Evolutionary conservation across 345 rosid species (phyloP).

Genomic region (Jatropha curcas): DNA sequence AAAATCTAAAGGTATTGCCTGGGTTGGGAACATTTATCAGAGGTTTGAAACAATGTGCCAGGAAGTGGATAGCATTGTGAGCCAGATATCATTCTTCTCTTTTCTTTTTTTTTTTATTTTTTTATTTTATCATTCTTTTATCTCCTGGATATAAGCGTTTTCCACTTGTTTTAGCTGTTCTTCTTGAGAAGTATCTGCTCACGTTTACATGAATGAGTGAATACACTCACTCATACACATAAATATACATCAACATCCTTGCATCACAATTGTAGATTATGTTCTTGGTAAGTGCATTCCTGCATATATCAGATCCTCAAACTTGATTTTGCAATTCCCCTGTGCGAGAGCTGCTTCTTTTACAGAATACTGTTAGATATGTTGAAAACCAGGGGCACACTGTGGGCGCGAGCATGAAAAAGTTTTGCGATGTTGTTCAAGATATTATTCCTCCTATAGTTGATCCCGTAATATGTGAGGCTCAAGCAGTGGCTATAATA

Average conservation of each 20-base stretch:
- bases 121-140: too few species aligned
- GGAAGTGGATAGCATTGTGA: constrained; percentile 60
- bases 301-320: not conserved
- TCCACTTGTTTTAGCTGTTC: not conserved
- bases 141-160: not conserved
- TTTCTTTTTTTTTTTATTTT: not conserved
- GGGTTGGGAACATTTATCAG: too few species aligned
- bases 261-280: not conserved
- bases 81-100: constrained; percentile 39
- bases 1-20: constrained; percentile 48
- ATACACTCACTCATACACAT: too few species aligned
- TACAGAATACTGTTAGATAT: too few species aligned
- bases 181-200: not conserved
- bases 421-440: too few species aligned
- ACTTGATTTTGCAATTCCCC: too few species aligned
- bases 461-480: constrained; percentile 34
- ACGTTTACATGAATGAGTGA: not conserved
- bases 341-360: too few species aligned
- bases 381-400: too few species aligned
- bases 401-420: too few species aligned
- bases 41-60: constrained; percentile 65
- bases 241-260: not conserved
- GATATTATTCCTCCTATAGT: not conserved
- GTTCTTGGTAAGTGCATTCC: not conserved
- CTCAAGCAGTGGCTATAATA: constrained; percentile 22